Evolutionary conservation across 441 rosid species (phyloP).

Genomic region (Adansonia grandidieri): DNA sequence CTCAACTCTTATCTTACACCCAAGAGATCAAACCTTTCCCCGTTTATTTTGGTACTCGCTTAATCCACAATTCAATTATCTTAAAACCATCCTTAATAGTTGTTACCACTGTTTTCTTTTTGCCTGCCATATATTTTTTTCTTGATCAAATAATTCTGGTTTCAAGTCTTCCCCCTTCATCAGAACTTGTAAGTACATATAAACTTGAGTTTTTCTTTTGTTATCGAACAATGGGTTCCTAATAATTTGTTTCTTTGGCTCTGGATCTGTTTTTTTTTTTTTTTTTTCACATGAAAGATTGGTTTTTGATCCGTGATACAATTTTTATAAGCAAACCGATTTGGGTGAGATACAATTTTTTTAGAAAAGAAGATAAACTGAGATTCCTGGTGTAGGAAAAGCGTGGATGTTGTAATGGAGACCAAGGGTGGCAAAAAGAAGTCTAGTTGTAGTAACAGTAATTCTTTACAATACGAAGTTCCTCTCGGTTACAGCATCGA

Average conservation of each 20-base stretch:
- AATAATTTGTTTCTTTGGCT: neutral
- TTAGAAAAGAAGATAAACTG: neutral
- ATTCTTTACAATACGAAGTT: constrained; percentile 45
- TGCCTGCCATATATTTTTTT: too few species aligned
- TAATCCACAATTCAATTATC: too few species aligned
- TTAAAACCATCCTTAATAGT: too few species aligned
- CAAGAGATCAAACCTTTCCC: too few species aligned
- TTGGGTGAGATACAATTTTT: neutral
- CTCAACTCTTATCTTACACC: too few species aligned
- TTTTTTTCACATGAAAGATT: neutral
- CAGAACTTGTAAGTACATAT: constrained; percentile 17
- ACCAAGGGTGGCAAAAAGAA: constrained; percentile 50
- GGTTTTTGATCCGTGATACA: neutral
- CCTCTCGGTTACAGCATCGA: constrained; percentile 67
- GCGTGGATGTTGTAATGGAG: constrained; percentile 64
- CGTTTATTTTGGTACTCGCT: too few species aligned
- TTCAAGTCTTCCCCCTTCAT: neutral
- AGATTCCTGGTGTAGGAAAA: constrained; percentile 10
- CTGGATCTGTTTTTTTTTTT: neutral
- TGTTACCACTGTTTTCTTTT: too few species aligned
- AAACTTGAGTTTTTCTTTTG: neutral
- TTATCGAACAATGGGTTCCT: neutral
- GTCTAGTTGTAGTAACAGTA: constrained; percentile 33
- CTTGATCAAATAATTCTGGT: neutral
- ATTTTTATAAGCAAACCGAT: neutral